These are phyloP conservation scores for Pisolithus marmoratus DNA, from an alignment of 768 basidiomycete species.

Conservation along the genomic window DNA sequence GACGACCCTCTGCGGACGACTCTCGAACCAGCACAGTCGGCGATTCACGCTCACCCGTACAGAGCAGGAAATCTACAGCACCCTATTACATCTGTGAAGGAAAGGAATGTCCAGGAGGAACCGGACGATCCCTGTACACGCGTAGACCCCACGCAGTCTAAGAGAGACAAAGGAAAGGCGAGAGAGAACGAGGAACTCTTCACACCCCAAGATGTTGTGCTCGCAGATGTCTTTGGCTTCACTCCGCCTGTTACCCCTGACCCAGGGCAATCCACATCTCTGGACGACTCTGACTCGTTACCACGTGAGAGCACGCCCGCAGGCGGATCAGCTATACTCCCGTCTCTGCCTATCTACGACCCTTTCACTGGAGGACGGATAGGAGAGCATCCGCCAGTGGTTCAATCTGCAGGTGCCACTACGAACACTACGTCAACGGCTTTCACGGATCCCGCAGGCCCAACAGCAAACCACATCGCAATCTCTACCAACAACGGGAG, in stretches of 20 bases:
- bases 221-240: constrained; percentile 38
- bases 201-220: constrained; percentile 60
- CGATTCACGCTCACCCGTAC: constrained; percentile 17
- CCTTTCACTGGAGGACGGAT: constrained; percentile 28
- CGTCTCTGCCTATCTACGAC: constrained; percentile 19
- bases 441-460: not conserved
- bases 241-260: constrained; percentile 2
- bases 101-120: not conserved
- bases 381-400: constrained; percentile 11
- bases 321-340: not conserved
- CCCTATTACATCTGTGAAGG: not conserved
- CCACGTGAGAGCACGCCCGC: constrained; percentile 5
- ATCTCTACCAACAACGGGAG: constrained; percentile 20
- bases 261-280: constrained; percentile 8
- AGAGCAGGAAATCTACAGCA: constrained; percentile 11
- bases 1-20: constrained; percentile 3
- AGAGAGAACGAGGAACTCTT: constrained; percentile 8
- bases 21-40: constrained; percentile 17
- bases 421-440: not conserved
- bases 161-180: not conserved
- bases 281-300: constrained; percentile 10
- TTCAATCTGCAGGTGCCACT: constrained; percentile 2
- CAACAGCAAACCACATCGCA: constrained; percentile 7
- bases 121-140: not conserved
- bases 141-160: not conserved